phyloP scores from a whole-genome alignment of 345 rosid species.

The Hevea brasiliensis region DNA sequence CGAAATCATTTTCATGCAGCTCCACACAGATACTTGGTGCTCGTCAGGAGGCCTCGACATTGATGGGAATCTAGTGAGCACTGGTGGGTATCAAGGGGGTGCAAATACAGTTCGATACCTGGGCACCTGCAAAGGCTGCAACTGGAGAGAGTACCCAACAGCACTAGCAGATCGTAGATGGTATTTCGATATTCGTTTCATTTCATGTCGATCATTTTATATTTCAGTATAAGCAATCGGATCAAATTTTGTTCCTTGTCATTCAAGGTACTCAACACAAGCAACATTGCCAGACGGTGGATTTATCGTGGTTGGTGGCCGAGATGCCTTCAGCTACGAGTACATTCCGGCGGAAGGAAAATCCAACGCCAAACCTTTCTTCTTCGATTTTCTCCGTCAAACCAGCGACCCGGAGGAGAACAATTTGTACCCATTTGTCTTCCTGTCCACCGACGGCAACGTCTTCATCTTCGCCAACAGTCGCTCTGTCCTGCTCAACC shows the following conservation, averaged over 20 bases:
- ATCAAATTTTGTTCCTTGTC: not conserved
- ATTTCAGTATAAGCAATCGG: not conserved
- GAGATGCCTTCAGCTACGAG: slow-evolving; percentile 68
- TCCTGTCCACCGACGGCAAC: slow-evolving; percentile 78
- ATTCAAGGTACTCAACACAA: slow-evolving; percentile 49
- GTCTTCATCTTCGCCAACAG: slow-evolving; percentile 78
- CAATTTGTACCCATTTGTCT: slow-evolving; percentile 80
- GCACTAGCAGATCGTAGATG: slow-evolving; percentile 76
- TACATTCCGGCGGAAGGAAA: slow-evolving; percentile 64
- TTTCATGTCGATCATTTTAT: not conserved
- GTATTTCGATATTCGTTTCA: slow-evolving; percentile 17
- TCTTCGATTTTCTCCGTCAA: slow-evolving; percentile 49
- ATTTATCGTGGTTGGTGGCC: slow-evolving; percentile 80
- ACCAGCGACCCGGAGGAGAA: slow-evolving; percentile 56
- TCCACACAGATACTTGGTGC: slow-evolving; percentile 87
- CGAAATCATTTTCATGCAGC: slow-evolving; percentile 29
- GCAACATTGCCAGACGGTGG: slow-evolving; percentile 66
- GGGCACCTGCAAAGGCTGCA: slow-evolving; percentile 33
- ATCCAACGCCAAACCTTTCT: slow-evolving; percentile 34
- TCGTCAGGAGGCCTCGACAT: slow-evolving; percentile 78
- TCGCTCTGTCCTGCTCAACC: slow-evolving; percentile 61
- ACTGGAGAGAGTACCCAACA: slow-evolving; percentile 66
- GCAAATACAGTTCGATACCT: slow-evolving; percentile 64
- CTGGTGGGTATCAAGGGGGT: slow-evolving; percentile 73
- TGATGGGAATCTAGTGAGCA: slow-evolving; percentile 70